Base-by-base conservation (phyloP, 148 eudicot genomes). In the Fagopyrum esculentum region DNA sequence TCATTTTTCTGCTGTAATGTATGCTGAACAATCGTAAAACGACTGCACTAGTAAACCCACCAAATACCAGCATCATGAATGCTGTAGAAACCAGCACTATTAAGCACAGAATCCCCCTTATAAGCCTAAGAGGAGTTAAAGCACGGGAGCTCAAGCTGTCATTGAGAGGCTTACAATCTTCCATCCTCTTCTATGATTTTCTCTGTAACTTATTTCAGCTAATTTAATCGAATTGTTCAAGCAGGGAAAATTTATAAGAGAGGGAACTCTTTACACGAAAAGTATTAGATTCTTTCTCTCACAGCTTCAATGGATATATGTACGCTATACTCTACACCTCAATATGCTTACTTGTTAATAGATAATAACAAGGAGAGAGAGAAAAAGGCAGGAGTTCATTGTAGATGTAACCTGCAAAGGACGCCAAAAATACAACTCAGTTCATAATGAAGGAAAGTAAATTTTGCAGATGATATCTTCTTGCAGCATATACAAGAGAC, bases 101-200 rank as follows among this genome's bases (percentile, higher is more conserved):
- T 76, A 92, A 71, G 81, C 99, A 95, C 47, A 86, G 61, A 73
- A 85, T 71, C 22, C 97, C 99, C 71, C 96, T 82, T 69, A 92
- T 22, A 60, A 80, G 69, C 81, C 86, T 83, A 26, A 81, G 45
- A n/a, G 91, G 94, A 74, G 89, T 78, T 72, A 95, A 74, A 72
- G 85, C 74, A 73, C 80, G 85, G 61, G 46, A 82, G 64, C 69
- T 77, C 76, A 71, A 51, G 30, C 70, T 79, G 69, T 84, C 52
- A 59, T 71, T 72, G 9, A 80, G 71, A 79, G 81, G 69, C 78
- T 72, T 76, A 29, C 75, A 55, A 76, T 60, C 72, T 72, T 91
- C 93, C 97, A 89, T 89, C 78, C 75, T 46, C 77, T 81, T 45
- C 78, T 68, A 49, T 55, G 45, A 64, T 43, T 44, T 64, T 7